Base-by-base conservation (phyloP, 495 filamentous ascomycete species). In the Neurospora africana region DNA sequence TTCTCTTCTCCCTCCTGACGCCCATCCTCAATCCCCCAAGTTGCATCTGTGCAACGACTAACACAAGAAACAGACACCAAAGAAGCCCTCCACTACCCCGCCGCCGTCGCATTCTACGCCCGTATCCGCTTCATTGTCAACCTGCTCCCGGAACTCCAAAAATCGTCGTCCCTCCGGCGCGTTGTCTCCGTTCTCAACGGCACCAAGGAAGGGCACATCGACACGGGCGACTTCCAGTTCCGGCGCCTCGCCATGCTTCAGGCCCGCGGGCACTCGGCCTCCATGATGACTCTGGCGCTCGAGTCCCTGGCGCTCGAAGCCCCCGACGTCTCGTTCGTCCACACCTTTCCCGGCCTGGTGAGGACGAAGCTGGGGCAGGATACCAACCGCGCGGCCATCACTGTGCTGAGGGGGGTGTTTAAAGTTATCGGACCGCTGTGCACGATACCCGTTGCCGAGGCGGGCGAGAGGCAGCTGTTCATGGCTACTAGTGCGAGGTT, bases 51-150 rank as follows among this genome's bases (percentile, higher is more conserved):
- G 9, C 23, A 40, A 13, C 21, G 43, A 11, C 53, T 36, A 68
- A 75, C 68, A 71, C 5, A 15, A 41, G 19, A 2, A 0, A 8
- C 67, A 86, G 88, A 89, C 68, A 91, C 90, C 0, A 36, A 74
- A 2, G 91, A 93, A 78, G 84, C 82, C 23, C 81, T 93, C 15
- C 82, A 89, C 73, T 79, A 81, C 39, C 83, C 84, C 70, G 79
- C 86, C 47, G 79, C 87, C 19, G 78, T 91, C 5, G 81, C 79
- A 68, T 89, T 88, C 80, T 92, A 92, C 79, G 81, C 86, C 35
- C 89, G 91, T 19, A 83, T 86, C 67, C 86, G 90, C 44, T 91
- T 92, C 77, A 84, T 86, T 30, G 71, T 79, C 53, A 90, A 91
- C 75, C 84, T 93, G 3, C 85, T 93, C 2, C 90, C 91, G 0